Evolutionary conservation across 2,329 filamentous ascomycete genomes (phyloP).

Genomic region (Fusarium sp.): DNA sequence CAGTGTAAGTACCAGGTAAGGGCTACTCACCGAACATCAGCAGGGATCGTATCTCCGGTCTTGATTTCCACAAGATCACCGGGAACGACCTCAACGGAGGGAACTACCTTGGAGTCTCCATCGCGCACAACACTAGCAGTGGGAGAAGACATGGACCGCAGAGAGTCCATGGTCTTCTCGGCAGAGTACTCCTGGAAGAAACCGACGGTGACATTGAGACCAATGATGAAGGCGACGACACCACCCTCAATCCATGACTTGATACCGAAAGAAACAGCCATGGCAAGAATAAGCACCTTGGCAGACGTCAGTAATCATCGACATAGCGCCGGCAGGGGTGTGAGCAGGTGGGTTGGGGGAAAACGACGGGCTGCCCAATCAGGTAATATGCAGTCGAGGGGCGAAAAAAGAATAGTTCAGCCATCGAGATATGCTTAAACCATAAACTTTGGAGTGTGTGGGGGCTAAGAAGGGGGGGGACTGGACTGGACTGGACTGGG

Average conservation of each 20-base stretch:
- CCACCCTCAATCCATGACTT: constrained; percentile 68
- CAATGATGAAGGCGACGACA: constrained; percentile 65
- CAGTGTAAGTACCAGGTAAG: constrained; percentile 32
- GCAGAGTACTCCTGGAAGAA: constrained; percentile 57
- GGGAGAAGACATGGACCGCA: constrained; percentile 54
- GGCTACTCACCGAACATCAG: constrained; percentile 65
- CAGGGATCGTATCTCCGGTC: constrained; percentile 68
- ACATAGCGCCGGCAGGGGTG: constrained; percentile 4
- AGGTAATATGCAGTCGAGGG: constrained; percentile 43
- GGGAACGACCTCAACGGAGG: constrained; percentile 59
- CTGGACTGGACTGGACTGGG: neutral
- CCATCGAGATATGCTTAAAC: constrained; percentile 28
- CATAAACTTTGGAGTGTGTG: constrained; percentile 3
- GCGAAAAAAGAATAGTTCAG: constrained; percentile 42
- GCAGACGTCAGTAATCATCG: constrained; percentile 29
- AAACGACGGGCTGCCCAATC: constrained; percentile 56
- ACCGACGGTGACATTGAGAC: constrained; percentile 66
- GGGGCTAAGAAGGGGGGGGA: neutral
- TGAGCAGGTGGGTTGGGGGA: constrained; percentile 30
- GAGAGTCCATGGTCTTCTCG: constrained; percentile 60
- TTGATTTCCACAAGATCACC: constrained; percentile 65
- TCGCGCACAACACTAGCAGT: constrained; percentile 55
- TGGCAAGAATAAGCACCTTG: constrained; percentile 63
- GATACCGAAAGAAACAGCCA: constrained; percentile 66
- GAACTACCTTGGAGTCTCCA: constrained; percentile 50